Percentiles rank a stretch among this genome's conserved stretches.
phyloP scores from a whole-genome alignment of 2,329 filamentous ascomycete species.

The Colletotrichum godetiae region DNA sequence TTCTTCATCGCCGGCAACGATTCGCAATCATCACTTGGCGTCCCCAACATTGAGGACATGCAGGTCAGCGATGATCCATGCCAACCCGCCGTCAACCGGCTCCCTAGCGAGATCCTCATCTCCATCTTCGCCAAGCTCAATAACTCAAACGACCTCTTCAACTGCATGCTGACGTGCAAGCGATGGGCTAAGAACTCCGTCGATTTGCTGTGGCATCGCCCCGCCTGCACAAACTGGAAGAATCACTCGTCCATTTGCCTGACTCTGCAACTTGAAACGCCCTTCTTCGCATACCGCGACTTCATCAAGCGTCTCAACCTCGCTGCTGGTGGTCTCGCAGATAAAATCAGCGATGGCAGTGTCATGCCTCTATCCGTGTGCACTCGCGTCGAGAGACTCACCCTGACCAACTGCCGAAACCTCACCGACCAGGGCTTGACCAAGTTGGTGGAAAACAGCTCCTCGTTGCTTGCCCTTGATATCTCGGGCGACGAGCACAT shows the following conservation, averaged over 20 bases:
- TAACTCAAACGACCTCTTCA: slow-evolving; percentile 80
- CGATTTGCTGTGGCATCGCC: slow-evolving; percentile 93
- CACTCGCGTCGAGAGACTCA: slow-evolving; percentile 92
- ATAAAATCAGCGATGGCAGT: slow-evolving; percentile 87
- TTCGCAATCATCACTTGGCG: slow-evolving; percentile 89
- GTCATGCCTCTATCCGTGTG: slow-evolving; percentile 84
- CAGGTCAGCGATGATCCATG: slow-evolving; percentile 74
- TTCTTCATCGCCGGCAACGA: slow-evolving; percentile 92
- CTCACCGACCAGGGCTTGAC: slow-evolving; percentile 87
- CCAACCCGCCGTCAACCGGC: slow-evolving; percentile 81
- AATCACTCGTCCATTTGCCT: slow-evolving; percentile 85
- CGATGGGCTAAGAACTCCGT: slow-evolving; percentile 94
- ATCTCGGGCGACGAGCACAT: slow-evolving; percentile 87
- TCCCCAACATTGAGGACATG: slow-evolving; percentile 81
- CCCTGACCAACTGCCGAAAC: slow-evolving; percentile 87
- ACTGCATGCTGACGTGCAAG: slow-evolving; percentile 94
- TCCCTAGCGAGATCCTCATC: slow-evolving; percentile 96
- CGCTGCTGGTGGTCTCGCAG: slow-evolving; percentile 72
- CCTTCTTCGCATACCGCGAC: slow-evolving; percentile 89
- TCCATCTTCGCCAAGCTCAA: slow-evolving; percentile 88
- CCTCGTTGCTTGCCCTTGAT: slow-evolving; percentile 87
- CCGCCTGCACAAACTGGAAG: slow-evolving; percentile 87
- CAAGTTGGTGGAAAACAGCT: slow-evolving; percentile 81
- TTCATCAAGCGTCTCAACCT: slow-evolving; percentile 94
- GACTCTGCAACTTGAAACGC: slow-evolving; percentile 77